These are phyloP conservation scores for Synchytrium microbalum DNA, from an alignment of 371 early-diverging fungal genomes.

Conservation along the genomic window DNA sequence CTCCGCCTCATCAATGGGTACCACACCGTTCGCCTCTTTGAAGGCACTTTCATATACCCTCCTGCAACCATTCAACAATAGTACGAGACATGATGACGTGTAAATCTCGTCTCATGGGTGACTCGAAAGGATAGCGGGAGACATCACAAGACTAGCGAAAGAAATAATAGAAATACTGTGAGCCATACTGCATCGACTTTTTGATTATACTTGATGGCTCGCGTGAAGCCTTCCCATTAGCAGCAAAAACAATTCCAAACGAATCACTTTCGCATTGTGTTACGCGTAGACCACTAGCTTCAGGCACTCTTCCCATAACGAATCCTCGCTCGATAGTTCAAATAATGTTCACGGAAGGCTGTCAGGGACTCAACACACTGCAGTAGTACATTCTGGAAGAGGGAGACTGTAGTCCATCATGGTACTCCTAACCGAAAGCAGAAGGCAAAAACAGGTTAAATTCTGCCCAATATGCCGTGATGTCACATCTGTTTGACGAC, in stretches of 20 bases:
- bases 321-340: constrained; percentile 71
- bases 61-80: constrained; percentile 93
- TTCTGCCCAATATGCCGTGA: too few species aligned
- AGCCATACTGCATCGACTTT: constrained; percentile 75
- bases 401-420: constrained; percentile 96
- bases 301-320: neutral
- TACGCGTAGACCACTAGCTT: neutral
- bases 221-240: constrained; percentile 32
- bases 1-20: neutral
- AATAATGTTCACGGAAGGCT: constrained; percentile 64
- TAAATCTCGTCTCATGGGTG: constrained; percentile 56
- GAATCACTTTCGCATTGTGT: neutral
- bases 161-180: constrained; percentile 86
- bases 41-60: constrained; percentile 96
- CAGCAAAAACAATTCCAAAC: neutral
- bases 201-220: constrained; percentile 65
- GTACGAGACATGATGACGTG: constrained; percentile 69
- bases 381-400: constrained; percentile 96
- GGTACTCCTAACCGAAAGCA: constrained; percentile 56
- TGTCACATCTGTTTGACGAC: too few species aligned
- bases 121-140: constrained; percentile 72
- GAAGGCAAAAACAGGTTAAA: neutral
- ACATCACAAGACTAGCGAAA: constrained; percentile 53
- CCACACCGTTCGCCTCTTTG: constrained; percentile 64
- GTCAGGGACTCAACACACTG: constrained; percentile 78